A percentile compares a stretch with the other conserved stretches of the same genome.
Conservation (phyloP, 1,284 basidiomycete species). For the Pascua sp. region DNA sequence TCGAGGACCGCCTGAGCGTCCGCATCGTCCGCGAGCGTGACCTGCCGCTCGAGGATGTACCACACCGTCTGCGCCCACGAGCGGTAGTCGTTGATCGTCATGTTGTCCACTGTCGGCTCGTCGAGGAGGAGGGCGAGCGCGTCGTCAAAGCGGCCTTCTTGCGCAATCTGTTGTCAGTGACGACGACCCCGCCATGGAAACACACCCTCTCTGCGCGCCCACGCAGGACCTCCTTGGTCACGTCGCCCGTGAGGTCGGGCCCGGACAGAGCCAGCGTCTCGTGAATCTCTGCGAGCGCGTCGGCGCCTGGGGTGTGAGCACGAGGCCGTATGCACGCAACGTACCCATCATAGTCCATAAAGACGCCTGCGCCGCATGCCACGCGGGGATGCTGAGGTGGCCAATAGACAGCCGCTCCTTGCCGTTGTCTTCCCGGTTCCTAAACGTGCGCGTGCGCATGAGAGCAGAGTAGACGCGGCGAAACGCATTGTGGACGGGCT, state of each 20-base stretch:
- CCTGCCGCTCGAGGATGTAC: slow-evolving; percentile 29
- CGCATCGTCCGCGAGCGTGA: slow-evolving; percentile 20
- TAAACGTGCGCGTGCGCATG: slow-evolving; percentile 4
- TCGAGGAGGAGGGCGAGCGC: slow-evolving; percentile 35
- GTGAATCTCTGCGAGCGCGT: slow-evolving; percentile 34
- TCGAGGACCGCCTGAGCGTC: slow-evolving; percentile 17
- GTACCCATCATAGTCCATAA: slow-evolving; percentile 38
- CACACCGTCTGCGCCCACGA: slow-evolving; percentile 37
- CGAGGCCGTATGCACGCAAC: not conserved
- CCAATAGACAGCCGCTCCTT: too few species aligned
- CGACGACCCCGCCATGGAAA: slow-evolving; percentile 8
- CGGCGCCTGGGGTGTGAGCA: slow-evolving; percentile 21
- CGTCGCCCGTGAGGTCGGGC: slow-evolving; percentile 8
- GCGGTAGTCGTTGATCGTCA: slow-evolving; percentile 33
- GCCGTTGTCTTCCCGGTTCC: too few species aligned
- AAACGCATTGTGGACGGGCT: slow-evolving; percentile 41
- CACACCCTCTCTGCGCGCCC: slow-evolving; percentile 19
- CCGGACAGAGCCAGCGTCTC: slow-evolving; percentile 7
- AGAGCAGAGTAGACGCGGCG: slow-evolving; percentile 35
- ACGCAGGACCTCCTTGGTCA: slow-evolving; percentile 9
- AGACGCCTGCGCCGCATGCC: slow-evolving; percentile 38
- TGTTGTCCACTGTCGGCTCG: slow-evolving; percentile 14
- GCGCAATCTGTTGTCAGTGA: too few species aligned
- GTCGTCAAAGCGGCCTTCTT: slow-evolving; percentile 18
- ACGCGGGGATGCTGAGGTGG: slow-evolving; percentile 26